Evolutionary conservation across 495 filamentous ascomycete genomes (phyloP), one percentile per base, ranked within the genome.

Genomic region (Xylaria castorea): DNA sequence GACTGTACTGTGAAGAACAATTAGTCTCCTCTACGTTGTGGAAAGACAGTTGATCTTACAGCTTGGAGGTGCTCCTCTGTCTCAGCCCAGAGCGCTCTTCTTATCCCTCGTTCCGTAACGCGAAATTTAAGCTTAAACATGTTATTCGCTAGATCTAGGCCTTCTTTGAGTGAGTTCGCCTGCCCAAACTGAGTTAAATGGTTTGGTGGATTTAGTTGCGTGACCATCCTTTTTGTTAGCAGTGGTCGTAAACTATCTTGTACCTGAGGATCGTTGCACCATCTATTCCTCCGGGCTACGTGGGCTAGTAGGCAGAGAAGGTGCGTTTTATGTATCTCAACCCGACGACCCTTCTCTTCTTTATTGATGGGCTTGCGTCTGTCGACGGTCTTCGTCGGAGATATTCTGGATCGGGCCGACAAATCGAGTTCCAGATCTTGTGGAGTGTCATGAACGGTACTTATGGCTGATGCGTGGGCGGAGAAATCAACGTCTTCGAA

Each of bases 241-340:
- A 93, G 83, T 36, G 80, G 79, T 71, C 87, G 90, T 27, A 97
- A 77, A 25, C 82, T 84, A 44, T 80, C 81, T 79, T 96, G 91
- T 48, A 91, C 84, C 71, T 84, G 79, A 18, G 84, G 73, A 79
- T 96, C 90, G 79, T 97, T 97, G 78, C 95, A 98, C 95, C 95
- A 98, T 66, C 84, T 80, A 78, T 97, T 98, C 51, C 94, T 88
- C 32, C 88, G 81, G 73, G 91, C 86, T 25, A 92, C 88, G 80
- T 98, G 93, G 5, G 85, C 85, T 40, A 98, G 79, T 1, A 98
- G 85, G 75, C 94, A 97, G 42, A 97, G 85, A 3, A 98, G 60
- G 83, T 99, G 94, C 74, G 88, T 83, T 81, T 97, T 97, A 77
- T 99, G 96, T 42, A 93, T 83, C 71, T 96, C 88, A 34, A 96